Base-by-base conservation (phyloP, 1,139 yeast genomes). In the Suhomyces bokatorum region DNA sequence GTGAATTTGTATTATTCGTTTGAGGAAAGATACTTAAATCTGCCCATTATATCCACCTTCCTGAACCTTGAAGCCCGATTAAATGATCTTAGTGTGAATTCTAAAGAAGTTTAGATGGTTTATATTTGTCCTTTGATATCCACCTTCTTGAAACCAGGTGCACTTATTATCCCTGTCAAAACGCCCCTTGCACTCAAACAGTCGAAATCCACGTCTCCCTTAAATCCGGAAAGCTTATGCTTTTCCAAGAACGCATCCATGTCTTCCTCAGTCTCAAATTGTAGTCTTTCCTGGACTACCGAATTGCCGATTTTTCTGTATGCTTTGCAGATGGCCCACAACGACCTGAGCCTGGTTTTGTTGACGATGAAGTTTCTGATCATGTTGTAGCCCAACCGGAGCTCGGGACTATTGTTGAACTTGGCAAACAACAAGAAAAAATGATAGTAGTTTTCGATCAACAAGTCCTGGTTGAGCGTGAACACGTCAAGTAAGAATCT, bases 111-210 rank as follows among this genome's bases (percentile, higher is more conserved):
- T n/a, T n/a, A n/a, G n/a, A n/a, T n/a, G n/a, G n/a, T n/a, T 37
- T 32, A 87, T 15, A 85, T 75, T 63, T 91, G 97, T 0, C 98
- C 97, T 68, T 90, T 91, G 49, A 91, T 90, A 60, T 91, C 97
- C n/a, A 91, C 83, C 58, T 78, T 85, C 48, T 73, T 78, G 53
- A 78, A 78, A 26, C 69, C 73, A 17, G 74, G 66, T 39, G 68
- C 66, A 43, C 74, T 70, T 14, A 78, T 69, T 8, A 69, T 56
- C 6, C 48, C 66, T 40, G 72, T 72, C 11, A 86, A 69, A 0
- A 62, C 58, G 0, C 69, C 56, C 55, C 81, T 70, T 0, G 87
- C 78, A 36, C 73, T 68, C 20, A 70, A 57, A 45, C 80, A 75
- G 46, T 77, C 79, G 42, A 77, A 62, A 3, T 62, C 68, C 2